Evolutionary conservation across 2,329 filamentous ascomycete genomes (phyloP).

Genomic region (Xylaria sp.): DNA sequence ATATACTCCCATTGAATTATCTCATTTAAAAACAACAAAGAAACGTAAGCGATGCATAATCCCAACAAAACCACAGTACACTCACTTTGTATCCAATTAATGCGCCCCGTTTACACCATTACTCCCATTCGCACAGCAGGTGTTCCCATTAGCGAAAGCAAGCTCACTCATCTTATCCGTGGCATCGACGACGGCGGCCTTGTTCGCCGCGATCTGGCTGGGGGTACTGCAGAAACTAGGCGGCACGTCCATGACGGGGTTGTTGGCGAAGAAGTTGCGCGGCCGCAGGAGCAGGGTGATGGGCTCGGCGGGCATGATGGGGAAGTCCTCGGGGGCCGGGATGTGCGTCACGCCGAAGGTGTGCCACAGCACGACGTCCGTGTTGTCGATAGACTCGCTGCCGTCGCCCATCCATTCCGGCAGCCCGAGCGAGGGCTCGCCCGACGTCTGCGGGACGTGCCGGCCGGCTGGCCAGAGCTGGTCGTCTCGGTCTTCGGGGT

Average conservation of each 20-base stretch:
- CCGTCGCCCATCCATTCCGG: conserved; percentile 82
- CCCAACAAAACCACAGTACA: not conserved
- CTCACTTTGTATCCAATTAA: not conserved
- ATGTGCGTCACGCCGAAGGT: conserved; percentile 93
- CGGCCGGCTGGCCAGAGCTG: conserved; percentile 87
- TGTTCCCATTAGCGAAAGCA: conserved; percentile 42
- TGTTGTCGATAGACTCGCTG: conserved; percentile 76
- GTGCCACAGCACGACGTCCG: conserved; percentile 91
- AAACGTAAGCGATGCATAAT: not conserved
- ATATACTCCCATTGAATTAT: not conserved
- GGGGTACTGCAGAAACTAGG: conserved; percentile 80
- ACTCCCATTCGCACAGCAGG: conserved; percentile 38
- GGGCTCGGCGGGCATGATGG: conserved; percentile 88
- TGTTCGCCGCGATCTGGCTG: conserved; percentile 62
- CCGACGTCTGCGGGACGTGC: conserved; percentile 88
- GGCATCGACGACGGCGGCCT: conserved; percentile 49
- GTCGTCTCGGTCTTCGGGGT: conserved; percentile 73
- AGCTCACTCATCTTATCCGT: conserved; percentile 49
- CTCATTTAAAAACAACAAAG: no score
- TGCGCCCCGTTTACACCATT: conserved; percentile 23
- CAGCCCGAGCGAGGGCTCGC: conserved; percentile 78
- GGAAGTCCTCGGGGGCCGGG: conserved; percentile 89
- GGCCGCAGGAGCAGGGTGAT: conserved; percentile 84
- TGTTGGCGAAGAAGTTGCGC: conserved; percentile 83
- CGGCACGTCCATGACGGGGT: conserved; percentile 83